Conservation (phyloP, 306 rosid species). For the Parietaria judaica region DNA sequence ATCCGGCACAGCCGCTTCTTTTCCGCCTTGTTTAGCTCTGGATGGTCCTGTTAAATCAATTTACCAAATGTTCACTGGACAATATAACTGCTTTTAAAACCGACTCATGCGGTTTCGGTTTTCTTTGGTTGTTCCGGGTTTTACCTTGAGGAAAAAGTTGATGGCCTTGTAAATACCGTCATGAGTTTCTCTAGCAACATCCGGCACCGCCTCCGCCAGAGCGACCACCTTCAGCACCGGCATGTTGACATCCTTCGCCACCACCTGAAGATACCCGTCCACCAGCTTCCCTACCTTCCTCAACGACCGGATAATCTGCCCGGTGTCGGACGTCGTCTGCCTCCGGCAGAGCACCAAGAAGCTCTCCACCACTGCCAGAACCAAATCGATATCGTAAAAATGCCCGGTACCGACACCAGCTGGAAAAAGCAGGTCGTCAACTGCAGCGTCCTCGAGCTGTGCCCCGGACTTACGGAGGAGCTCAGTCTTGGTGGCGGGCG, state of each 20-base stretch:
- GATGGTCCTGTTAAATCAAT: slow-evolving; percentile 48
- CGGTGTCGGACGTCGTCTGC: slow-evolving; percentile 43
- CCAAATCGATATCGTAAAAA: slow-evolving; percentile 65
- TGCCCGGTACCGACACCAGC: slow-evolving; percentile 37
- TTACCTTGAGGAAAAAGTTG: slow-evolving; percentile 78
- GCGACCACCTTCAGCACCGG: slow-evolving; percentile 55
- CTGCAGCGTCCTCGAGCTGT: slow-evolving; percentile 76
- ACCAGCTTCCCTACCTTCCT: slow-evolving; percentile 68
- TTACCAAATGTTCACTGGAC: not conserved
- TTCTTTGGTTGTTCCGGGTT: not conserved
- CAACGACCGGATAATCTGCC: slow-evolving; percentile 39
- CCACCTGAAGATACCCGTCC: slow-evolving; percentile 84
- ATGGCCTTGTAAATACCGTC: slow-evolving; percentile 83
- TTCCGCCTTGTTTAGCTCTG: slow-evolving; percentile 58
- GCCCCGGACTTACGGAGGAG: slow-evolving; percentile 59
- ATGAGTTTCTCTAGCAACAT: slow-evolving; percentile 58
- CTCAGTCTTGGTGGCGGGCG: slow-evolving; percentile 60
- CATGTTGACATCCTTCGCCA: slow-evolving; percentile 66
- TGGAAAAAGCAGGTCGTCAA: slow-evolving; percentile 62
- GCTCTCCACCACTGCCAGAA: slow-evolving; percentile 61
- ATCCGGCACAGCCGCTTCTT: slow-evolving; percentile 58
- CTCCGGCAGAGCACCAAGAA: slow-evolving; percentile 64
- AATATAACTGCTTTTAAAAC: too few species aligned
- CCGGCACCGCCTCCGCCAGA: slow-evolving; percentile 72
- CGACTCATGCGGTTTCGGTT: not conserved